Percentiles rank a stretch among this genome's conserved stretches.
Evolutionary conservation across 2,329 filamentous ascomycete genomes (phyloP).

Genomic region (Paraconiothyrium sp.): DNA sequence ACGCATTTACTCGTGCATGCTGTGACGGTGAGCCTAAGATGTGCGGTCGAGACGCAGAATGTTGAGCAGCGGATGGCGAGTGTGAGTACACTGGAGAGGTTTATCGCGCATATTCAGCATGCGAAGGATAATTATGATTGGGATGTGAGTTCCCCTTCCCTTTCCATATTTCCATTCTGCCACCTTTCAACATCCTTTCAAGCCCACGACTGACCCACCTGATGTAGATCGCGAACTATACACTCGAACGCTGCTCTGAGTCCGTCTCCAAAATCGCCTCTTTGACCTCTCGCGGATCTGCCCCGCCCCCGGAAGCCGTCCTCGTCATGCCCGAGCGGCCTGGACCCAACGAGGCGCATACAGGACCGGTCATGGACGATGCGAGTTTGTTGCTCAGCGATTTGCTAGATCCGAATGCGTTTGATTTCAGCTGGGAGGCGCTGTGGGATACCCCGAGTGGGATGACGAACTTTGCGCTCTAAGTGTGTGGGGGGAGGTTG

Average conservation of each 20-base stretch:
- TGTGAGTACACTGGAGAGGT: slow-evolving; percentile 58
- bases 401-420: slow-evolving; percentile 44
- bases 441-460: slow-evolving; percentile 48
- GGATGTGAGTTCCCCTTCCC: slow-evolving; percentile 47
- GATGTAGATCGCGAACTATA: slow-evolving; percentile 60
- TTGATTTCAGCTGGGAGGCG: slow-evolving; percentile 50
- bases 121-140: slow-evolving; percentile 62
- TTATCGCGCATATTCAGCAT: slow-evolving; percentile 58
- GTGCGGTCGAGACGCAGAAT: slow-evolving; percentile 62
- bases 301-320: slow-evolving; percentile 29
- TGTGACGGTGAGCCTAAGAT: slow-evolving; percentile 62
- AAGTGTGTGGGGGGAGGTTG: slow-evolving; percentile 5
- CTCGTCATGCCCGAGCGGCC: slow-evolving; percentile 22
- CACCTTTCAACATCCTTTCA: not conserved
- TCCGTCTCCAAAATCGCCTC: slow-evolving; percentile 49
- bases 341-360: slow-evolving; percentile 13
- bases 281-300: slow-evolving; percentile 29
- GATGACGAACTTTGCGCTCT: slow-evolving; percentile 45
- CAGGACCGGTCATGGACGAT: slow-evolving; percentile 40
- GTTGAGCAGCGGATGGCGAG: slow-evolving; percentile 56
- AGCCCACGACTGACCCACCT: not conserved
- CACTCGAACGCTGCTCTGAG: slow-evolving; percentile 56
- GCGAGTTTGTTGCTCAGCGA: slow-evolving; percentile 41
- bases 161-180: not conserved
- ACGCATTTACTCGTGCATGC: slow-evolving; percentile 64